Percentiles rank a stretch among this genome's conserved stretches.
phyloP scores from a whole-genome alignment of 1,139 yeast species.

The Candida glucosophila region DNA sequence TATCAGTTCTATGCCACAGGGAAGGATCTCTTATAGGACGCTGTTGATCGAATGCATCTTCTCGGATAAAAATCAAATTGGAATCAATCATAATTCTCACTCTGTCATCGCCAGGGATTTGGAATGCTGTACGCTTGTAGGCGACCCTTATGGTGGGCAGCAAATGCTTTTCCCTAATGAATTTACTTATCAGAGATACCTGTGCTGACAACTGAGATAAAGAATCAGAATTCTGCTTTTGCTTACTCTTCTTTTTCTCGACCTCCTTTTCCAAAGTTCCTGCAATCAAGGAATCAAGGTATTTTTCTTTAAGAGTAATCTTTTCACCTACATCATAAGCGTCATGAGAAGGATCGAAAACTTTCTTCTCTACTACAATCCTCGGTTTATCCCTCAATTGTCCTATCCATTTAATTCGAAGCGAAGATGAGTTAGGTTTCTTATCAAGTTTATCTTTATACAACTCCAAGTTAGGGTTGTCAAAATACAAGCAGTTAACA shows the following conservation, averaged over 20 bases:
- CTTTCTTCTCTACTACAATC: slow-evolving; percentile 72
- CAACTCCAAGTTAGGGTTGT: slow-evolving; percentile 71
- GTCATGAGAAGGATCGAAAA: slow-evolving; percentile 49
- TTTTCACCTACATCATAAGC: slow-evolving; percentile 50
- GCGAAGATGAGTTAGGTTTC: slow-evolving; percentile 60
- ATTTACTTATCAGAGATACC: slow-evolving; percentile 41
- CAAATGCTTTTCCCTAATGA: slow-evolving; percentile 56
- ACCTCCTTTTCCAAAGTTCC: slow-evolving; percentile 38
- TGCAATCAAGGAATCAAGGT: slow-evolving; percentile 50
- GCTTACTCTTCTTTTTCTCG: slow-evolving; percentile 17
- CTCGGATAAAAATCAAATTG: slow-evolving; percentile 79
- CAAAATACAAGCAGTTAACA: slow-evolving; percentile 82
- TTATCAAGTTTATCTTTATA: slow-evolving; percentile 78
- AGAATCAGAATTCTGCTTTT: slow-evolving; percentile 13
- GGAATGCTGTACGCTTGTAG: slow-evolving; percentile 91
- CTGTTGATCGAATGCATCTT: slow-evolving; percentile 75
- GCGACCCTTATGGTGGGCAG: slow-evolving; percentile 84
- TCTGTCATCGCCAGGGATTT: slow-evolving; percentile 94
- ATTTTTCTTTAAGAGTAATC: slow-evolving; percentile 69
- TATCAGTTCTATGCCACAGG: slow-evolving; percentile 87
- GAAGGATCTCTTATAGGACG: slow-evolving; percentile 86
- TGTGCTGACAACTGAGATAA: slow-evolving; percentile 12
- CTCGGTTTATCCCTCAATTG: slow-evolving; percentile 68
- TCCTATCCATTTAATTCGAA: slow-evolving; percentile 90
- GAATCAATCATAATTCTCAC: slow-evolving; percentile 86